Conservation (phyloP, 2,329 filamentous ascomycete species). For the Nigrograna mackinnonii region DNA sequence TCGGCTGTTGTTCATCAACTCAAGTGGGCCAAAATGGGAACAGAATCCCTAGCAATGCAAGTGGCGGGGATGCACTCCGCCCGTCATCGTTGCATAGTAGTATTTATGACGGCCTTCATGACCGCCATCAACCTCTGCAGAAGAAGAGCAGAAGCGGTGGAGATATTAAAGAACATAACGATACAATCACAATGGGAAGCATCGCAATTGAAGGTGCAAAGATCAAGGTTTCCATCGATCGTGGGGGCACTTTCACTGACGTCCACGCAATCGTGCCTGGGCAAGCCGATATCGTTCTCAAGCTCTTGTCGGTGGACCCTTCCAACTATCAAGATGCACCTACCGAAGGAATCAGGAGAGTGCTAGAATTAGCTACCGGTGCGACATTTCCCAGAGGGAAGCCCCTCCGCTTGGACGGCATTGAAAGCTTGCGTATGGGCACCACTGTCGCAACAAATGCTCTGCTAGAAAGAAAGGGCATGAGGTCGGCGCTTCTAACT, state of each 20-base stretch:
- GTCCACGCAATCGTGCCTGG: slow-evolving; percentile 22
- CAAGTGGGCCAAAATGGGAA: no score
- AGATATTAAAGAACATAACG: no score
- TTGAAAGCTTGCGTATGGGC: slow-evolving; percentile 23
- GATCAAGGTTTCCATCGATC: slow-evolving; percentile 13
- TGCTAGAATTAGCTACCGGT: slow-evolving; percentile 21
- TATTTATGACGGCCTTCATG: no score
- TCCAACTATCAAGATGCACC: slow-evolving; percentile 32
- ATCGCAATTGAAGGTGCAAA: no score
- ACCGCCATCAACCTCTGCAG: no score
- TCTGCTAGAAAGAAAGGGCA: slow-evolving; percentile 31
- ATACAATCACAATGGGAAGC: no score
- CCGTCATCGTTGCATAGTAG: no score
- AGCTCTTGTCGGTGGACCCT: slow-evolving; percentile 32
- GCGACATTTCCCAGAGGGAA: slow-evolving; percentile 8
- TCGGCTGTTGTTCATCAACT: no score
- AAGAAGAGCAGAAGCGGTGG: no score
- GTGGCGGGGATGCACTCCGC: no score
- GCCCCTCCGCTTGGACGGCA: neutral
- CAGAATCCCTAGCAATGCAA: no score
- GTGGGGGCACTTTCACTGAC: slow-evolving; percentile 22
- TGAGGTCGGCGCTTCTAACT: slow-evolving; percentile 24
- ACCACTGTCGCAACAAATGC: slow-evolving; percentile 36
- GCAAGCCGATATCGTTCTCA: slow-evolving; percentile 28
- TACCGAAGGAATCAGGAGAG: slow-evolving; percentile 29